These are phyloP conservation scores for Sicyos baderoa DNA, from an alignment of 306 rosid species.

Conservation along the genomic window DNA sequence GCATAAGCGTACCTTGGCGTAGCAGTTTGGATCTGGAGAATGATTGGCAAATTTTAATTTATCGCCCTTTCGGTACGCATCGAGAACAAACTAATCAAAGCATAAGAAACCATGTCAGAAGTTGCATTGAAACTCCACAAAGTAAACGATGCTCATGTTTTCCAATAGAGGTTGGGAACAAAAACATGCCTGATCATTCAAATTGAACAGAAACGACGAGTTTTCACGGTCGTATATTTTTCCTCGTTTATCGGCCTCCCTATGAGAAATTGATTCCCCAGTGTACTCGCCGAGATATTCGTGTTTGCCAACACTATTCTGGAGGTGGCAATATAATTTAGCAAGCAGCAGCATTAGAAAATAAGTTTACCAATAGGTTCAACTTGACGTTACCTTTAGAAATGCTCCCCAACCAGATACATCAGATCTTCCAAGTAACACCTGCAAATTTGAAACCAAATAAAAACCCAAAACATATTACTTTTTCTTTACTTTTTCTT, in stretches of 20 bases:
- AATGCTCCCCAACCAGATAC: constrained; percentile 84
- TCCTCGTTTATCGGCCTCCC: constrained; percentile 98
- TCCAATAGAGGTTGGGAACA: neutral
- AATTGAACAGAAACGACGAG: constrained; percentile 93
- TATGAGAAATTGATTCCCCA: constrained; percentile 89
- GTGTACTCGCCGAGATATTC: constrained; percentile 99
- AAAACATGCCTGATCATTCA: constrained; percentile 85
- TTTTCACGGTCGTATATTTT: constrained; percentile 98
- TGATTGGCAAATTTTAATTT: constrained; percentile 96
- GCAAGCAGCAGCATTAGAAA: constrained; percentile 24
- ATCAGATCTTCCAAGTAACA: constrained; percentile 93
- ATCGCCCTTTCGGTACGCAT: constrained; percentile 95
- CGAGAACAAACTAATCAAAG: constrained; percentile 81
- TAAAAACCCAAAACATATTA: neutral
- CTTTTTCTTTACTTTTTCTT: neutral
- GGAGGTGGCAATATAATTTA: constrained; percentile 33
- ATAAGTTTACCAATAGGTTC: constrained; percentile 12
- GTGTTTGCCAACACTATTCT: constrained; percentile 95
- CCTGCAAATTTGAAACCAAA: constrained; percentile 36
- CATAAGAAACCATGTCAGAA: neutral
- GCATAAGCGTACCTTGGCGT: constrained; percentile 61
- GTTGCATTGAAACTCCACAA: neutral
- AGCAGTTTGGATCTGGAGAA: constrained; percentile 96
- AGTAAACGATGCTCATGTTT: no score
- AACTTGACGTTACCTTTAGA: neutral